Conservation (phyloP, 2,329 filamentous ascomycete species). For the Cladophialophora yegresii region DNA sequence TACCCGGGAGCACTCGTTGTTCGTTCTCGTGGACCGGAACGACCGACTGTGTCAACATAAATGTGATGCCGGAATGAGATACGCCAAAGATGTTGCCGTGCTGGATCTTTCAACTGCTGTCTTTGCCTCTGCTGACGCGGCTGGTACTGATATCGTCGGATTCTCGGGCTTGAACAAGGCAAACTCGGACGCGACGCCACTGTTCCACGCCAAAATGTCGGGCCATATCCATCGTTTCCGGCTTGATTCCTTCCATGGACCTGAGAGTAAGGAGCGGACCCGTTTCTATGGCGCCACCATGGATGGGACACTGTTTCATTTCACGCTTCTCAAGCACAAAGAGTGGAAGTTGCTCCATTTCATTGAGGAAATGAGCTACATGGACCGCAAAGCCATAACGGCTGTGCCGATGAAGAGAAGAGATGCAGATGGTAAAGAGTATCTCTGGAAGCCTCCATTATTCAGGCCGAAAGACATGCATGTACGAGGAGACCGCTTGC, state of each 20-base stretch:
- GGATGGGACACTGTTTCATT: conserved; percentile 69
- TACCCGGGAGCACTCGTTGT: conserved; percentile 56
- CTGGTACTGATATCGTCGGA: conserved; percentile 26
- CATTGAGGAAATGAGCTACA: conserved; percentile 67
- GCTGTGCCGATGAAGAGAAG: conserved; percentile 20
- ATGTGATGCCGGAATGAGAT: conserved; percentile 38
- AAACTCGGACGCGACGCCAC: conserved; percentile 17
- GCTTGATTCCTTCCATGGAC: conserved; percentile 10
- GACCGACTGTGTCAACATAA: conserved; percentile 42
- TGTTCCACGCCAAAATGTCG: conserved; percentile 32
- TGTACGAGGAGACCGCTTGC: conserved; percentile 31
- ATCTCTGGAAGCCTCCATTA: conserved; percentile 9
- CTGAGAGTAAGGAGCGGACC: conserved; percentile 5
- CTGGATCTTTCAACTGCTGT: conserved; percentile 25
- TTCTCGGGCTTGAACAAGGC: conserved; percentile 25
- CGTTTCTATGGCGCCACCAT: conserved; percentile 65
- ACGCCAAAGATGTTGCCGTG: conserved; percentile 26
- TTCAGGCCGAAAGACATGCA: conserved; percentile 29
- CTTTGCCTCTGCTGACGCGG: conserved; percentile 22
- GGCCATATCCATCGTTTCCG: conserved; percentile 29
- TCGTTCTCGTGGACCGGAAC: conserved; percentile 41
- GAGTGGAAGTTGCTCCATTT: conserved; percentile 71
- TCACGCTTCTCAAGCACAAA: conserved; percentile 64
- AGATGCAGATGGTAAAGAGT: conserved; percentile 12
- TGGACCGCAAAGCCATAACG: conserved; percentile 40